Evolutionary conservation across 148 eudicot genomes (phyloP).

Genomic region (Cornus florida): DNA sequence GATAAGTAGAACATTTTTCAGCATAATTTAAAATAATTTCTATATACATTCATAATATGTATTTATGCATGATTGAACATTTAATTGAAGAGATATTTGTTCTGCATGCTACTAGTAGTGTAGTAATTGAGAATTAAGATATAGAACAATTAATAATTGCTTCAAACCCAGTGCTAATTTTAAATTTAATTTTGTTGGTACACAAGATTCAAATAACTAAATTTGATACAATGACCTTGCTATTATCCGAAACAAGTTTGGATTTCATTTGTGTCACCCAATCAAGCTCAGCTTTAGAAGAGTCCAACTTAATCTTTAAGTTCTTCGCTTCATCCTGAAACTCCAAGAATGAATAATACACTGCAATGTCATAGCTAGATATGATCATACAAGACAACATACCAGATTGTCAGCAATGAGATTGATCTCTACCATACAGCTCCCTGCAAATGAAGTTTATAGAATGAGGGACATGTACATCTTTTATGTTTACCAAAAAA

Average conservation of each 20-base stretch:
- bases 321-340: slow-evolving; percentile 32
- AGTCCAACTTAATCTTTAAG: slow-evolving; percentile 34
- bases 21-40: neutral
- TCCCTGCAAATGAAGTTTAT: slow-evolving; percentile 23
- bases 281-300: slow-evolving; percentile 62
- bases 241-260: slow-evolving; percentile 47
- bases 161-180: neutral
- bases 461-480: slow-evolving; percentile 5
- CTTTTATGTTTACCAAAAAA: neutral
- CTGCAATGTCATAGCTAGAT: neutral
- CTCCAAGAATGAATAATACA: neutral
- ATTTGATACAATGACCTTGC: slow-evolving; percentile 43
- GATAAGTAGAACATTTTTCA: neutral
- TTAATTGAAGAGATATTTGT: neutral
- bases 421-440: slow-evolving; percentile 5
- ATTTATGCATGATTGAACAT: neutral
- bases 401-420: slow-evolving; percentile 18
- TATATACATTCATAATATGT: neutral
- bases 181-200: neutral
- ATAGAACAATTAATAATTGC: neutral
- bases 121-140: neutral
- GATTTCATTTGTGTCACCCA: slow-evolving; percentile 34
- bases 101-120: neutral
- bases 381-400: neutral
- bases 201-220: neutral